Evolutionary conservation across 1,284 basidiomycete genomes (phyloP).

Genomic region (Rhodotorula sp.): DNA sequence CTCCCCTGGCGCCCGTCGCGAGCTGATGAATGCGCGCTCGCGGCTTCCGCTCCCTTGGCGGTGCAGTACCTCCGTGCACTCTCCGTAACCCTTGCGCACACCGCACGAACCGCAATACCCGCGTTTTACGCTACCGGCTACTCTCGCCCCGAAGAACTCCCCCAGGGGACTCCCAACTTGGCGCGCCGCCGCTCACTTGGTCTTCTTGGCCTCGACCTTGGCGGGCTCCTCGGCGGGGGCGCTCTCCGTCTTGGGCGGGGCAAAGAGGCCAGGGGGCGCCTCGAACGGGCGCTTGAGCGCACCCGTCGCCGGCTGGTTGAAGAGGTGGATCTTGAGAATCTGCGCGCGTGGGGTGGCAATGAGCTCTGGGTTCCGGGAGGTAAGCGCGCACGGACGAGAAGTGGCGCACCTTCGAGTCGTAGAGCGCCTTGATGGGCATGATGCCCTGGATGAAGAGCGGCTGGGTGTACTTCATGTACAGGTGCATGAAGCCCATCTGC

Average conservation of each 20-base stretch:
- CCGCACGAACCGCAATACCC: no score
- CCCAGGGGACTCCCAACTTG: background rate
- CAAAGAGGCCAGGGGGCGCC: slow-evolving; percentile 66
- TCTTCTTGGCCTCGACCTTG: slow-evolving; percentile 64
- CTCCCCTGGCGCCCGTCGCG: no score
- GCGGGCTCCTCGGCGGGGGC: slow-evolving; percentile 62
- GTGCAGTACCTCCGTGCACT: no score
- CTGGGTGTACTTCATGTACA: slow-evolving; percentile 84
- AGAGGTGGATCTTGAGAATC: slow-evolving; percentile 69
- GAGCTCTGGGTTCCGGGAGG: background rate
- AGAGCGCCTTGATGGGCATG: slow-evolving; percentile 83
- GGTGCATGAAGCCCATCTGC: slow-evolving; percentile 67
- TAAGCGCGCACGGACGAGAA: background rate
- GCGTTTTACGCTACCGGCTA: background rate
- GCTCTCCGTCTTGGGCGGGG: slow-evolving; percentile 79
- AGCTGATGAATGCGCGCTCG: no score
- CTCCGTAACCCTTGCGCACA: no score
- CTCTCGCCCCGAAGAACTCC: background rate
- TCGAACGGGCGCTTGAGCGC: slow-evolving; percentile 93
- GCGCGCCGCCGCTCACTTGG: slow-evolving; percentile 57
- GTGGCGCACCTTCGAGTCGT: slow-evolving; percentile 69
- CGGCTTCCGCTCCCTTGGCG: no score
- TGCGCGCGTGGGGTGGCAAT: background rate
- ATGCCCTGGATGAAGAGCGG: slow-evolving; percentile 87
- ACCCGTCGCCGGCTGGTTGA: slow-evolving; percentile 75